Evolutionary conservation across 495 filamentous ascomycete species (phyloP), one percentile per base, ranked within the genome.

Genomic region (Xylaria longipes): DNA sequence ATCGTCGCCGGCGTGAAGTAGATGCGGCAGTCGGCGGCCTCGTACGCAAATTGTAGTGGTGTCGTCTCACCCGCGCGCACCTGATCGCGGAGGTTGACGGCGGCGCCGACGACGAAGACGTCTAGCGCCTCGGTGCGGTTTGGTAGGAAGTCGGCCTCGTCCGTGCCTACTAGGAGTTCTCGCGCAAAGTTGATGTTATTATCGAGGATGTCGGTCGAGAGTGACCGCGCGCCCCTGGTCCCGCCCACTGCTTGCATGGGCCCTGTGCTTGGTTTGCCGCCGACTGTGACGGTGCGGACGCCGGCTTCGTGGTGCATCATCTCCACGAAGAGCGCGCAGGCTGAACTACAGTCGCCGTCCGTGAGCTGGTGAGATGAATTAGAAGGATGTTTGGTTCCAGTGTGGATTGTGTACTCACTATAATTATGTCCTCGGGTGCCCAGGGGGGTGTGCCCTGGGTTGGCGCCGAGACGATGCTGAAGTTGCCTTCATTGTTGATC

Each of bases 161-260:
- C 63, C 11, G 67, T 15, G 52, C 75, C 78, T 33, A 64, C 43
- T 4, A 77, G 69, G 17, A 82, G 65, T 11, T 60, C 37, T 64
- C 77, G 68, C 2, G 79, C 74, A 15, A 74, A 58, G 22, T 50
- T 48, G 63, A 84, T 77, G 60, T 81, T 73, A 11, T 35, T 41
- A 68, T 85, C 82, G 0, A 85, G 71, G 22, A 65, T 56, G 54
- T 22, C 5, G 31, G 52, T 33, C 9, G 39, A 63, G 50, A 76
- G 74, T 5, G 58, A 64, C 14, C 70, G 45, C 7, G 70, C 77
- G 22, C 88, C 88, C 70, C 89, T 87, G 4, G 86, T 84, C 63
- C 88, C 88, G 25, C 86, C 84, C 33, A 87, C 82, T 27, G 80
- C 85, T 80, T 90, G 88, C 80, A 90, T 90, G 3, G 84, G 81